Percentiles rank a stretch among this genome's conserved stretches.
These are phyloP conservation scores for Eucalyptus paniculata DNA, from an alignment of 345 rosid species.

Conservation along the genomic window DNA sequence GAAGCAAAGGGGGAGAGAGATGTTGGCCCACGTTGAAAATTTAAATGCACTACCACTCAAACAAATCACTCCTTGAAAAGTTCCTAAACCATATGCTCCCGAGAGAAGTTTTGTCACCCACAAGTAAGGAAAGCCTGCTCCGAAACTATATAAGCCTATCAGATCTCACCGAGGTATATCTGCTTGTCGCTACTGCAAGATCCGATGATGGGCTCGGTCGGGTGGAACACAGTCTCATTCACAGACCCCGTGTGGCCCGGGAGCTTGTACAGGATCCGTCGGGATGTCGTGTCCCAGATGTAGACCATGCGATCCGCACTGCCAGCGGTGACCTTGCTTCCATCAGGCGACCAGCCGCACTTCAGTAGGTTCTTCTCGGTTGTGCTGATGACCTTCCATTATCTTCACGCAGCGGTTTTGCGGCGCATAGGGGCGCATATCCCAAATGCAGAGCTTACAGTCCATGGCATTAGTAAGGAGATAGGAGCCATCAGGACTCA, in stretches of 20 bases:
- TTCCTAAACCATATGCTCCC: neutral
- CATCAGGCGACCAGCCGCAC: constrained; percentile 93
- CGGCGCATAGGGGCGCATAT: constrained; percentile 96
- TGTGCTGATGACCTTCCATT: constrained; percentile 94
- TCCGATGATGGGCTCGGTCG: constrained; percentile 75
- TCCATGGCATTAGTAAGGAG: constrained; percentile 96
- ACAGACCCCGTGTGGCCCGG: constrained; percentile 95
- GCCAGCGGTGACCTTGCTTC: constrained; percentile 92
- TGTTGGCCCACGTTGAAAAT: neutral
- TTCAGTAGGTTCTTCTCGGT: constrained; percentile 84
- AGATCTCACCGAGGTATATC: constrained; percentile 89
- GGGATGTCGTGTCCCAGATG: constrained; percentile 90
- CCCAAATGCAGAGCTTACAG: constrained; percentile 91
- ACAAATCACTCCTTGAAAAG: neutral
- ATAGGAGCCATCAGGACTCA: constrained; percentile 96
- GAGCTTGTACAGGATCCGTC: constrained; percentile 81
- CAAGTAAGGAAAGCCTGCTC: neutral
- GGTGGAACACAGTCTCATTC: constrained; percentile 85
- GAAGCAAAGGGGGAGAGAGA: neutral
- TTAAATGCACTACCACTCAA: neutral
- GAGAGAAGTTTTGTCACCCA: neutral
- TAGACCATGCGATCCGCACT: constrained; percentile 96
- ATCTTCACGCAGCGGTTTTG: constrained; percentile 92
- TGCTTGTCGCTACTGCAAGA: constrained; percentile 96
- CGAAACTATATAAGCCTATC: neutral